Evolutionary conservation across 2,329 filamentous ascomycete species (phyloP).

Genomic region (Metarhizium album): DNA sequence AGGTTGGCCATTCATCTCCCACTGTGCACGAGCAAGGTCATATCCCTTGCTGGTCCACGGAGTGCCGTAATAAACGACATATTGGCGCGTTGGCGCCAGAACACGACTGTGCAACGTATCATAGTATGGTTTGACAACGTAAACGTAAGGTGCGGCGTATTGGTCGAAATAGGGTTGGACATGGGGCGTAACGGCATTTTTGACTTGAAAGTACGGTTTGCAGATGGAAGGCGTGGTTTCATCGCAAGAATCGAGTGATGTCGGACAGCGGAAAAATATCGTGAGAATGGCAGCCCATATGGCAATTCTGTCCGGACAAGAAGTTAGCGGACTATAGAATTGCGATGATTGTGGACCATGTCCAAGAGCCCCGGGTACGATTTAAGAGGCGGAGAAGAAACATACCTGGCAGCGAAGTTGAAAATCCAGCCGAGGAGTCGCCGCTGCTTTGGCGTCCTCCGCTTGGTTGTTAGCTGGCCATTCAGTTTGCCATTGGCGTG

Average conservation of each 20-base stretch:
- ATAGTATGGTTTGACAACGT: slow-evolving; percentile 68
- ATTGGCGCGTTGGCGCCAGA: slow-evolving; percentile 55
- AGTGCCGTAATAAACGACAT: slow-evolving; percentile 63
- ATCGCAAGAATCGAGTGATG: slow-evolving; percentile 54
- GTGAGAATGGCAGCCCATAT: slow-evolving; percentile 83
- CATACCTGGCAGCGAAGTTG: slow-evolving; percentile 44
- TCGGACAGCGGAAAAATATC: slow-evolving; percentile 72
- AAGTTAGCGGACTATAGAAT: background rate
- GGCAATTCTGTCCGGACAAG: slow-evolving; percentile 43
- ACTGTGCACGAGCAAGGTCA: slow-evolving; percentile 58
- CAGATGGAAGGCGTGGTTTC: slow-evolving; percentile 67
- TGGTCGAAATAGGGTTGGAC: slow-evolving; percentile 74
- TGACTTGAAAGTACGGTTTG: slow-evolving; percentile 64
- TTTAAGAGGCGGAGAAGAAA: background rate
- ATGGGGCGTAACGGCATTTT: slow-evolving; percentile 57
- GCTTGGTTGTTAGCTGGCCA: slow-evolving; percentile 16
- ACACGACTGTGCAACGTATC: slow-evolving; percentile 49
- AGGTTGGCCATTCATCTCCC: slow-evolving; percentile 69
- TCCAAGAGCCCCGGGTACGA: no score
- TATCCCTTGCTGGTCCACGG: slow-evolving; percentile 60
- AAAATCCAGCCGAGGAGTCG: slow-evolving; percentile 29
- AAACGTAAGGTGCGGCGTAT: slow-evolving; percentile 76
- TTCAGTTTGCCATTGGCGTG: slow-evolving; percentile 24
- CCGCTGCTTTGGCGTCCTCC: slow-evolving; percentile 12
- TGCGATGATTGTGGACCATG: no score